Evolutionary conservation across 164 flowering plant genomes (phyloP).

Genomic region (Litsea cubeba): DNA sequence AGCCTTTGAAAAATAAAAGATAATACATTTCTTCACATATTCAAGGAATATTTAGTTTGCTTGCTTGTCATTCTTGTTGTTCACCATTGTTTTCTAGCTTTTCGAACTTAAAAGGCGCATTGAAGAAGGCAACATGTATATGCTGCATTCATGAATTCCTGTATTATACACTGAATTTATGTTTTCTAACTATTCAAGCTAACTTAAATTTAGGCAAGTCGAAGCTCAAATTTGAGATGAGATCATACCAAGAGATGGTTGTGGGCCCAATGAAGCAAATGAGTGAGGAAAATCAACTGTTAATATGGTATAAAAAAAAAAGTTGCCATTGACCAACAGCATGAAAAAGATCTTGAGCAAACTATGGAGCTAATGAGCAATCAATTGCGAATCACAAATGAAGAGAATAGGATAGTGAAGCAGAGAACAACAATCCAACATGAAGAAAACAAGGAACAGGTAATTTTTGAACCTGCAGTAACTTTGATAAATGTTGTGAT

Average conservation of each 20-base stretch:
- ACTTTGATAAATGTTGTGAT: background rate
- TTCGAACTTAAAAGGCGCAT: no score
- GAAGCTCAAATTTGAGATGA: slow-evolving; percentile 64
- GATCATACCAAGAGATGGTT: slow-evolving; percentile 73
- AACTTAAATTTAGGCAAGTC: slow-evolving; percentile 45
- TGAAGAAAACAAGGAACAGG: slow-evolving; percentile 77
- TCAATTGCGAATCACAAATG: slow-evolving; percentile 49
- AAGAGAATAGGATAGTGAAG: slow-evolving; percentile 54
- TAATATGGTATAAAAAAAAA: slow-evolving; percentile 45
- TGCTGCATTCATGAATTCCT: no score
- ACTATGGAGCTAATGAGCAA: slow-evolving; percentile 37
- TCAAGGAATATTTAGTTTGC: no score
- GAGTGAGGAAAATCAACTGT: slow-evolving; percentile 76
- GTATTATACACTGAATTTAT: no score
- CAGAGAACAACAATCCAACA: slow-evolving; percentile 59
- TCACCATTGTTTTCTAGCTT: no score
- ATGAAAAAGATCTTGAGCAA: slow-evolving; percentile 46
- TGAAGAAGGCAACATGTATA: no score
- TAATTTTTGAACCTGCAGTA: slow-evolving; percentile 10
- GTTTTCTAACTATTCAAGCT: no score
- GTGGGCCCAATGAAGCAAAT: slow-evolving; percentile 58
- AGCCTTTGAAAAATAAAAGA: no score
- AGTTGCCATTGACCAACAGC: slow-evolving; percentile 36
- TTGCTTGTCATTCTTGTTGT: no score
- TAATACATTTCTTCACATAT: no score